Base-by-base conservation (phyloP, 2,329 filamentous ascomycete species). In the Xylaria arbuscula region DNA sequence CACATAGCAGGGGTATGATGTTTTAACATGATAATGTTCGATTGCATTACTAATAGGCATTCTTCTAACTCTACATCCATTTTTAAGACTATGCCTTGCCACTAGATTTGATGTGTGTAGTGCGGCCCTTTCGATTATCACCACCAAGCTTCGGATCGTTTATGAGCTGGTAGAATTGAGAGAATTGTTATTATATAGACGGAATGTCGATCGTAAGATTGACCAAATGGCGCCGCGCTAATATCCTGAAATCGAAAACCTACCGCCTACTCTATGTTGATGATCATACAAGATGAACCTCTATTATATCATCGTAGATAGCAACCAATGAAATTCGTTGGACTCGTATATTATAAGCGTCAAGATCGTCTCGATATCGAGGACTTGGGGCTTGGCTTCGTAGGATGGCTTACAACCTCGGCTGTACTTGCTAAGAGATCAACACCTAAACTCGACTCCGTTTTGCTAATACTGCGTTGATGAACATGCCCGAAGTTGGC, bases 401-500 rank as follows among this genome's bases (percentile, higher is more conserved):
- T 73, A 24, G 76, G 67, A 48, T 78, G 84, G 59, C 87, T 82
- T 2, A 90, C 83, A 17, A 90, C 79, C 76, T 90, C 88, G 1
- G 88, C 88, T 7, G 85, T 81, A 69, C 83, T 85, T 22, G 85
- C 86, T 1, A 88, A 76, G 28, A 87, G 79, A 69, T 87, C 82
- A 10, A 83, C 77, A 45, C 80, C 77, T 24, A 81, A 79, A 11
- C 80, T 80, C 5, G 84, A 85, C 61, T 89, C 87, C 22, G 89
- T 81, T 34, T 84, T 83, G 73, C 80, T 87, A 67, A 89, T 85
- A 66, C 81, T 87, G 64, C 88, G 87, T 40, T 89, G 86, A 66
- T 85, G 81, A 24, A 90, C 89, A 63, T 83, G 83, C 22, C 88
- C 88, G 62, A 86, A 84, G 64, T 83, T 88, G 1, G 86, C 84